Percentiles rank a stretch among this genome's conserved stretches.
These are phyloP conservation scores for Volutella citrinella DNA, from an alignment of 2,329 filamentous ascomycete species.

Conservation along the genomic window DNA sequence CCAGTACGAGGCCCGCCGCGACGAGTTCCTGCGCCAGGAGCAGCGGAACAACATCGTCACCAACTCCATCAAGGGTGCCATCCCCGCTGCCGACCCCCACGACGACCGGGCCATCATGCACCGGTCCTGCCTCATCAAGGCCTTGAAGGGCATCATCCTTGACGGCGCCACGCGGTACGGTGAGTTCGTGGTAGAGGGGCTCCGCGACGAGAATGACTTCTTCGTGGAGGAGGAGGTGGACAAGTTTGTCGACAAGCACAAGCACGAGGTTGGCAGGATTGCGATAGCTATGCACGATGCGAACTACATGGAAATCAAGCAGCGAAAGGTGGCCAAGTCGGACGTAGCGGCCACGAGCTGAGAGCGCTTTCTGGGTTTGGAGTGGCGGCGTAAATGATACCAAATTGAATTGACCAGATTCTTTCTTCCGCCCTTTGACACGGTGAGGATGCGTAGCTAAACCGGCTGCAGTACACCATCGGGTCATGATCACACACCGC, in stretches of 20 bases:
- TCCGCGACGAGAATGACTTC: slow-evolving; percentile 38
- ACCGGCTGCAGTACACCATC: too few relatives aligned
- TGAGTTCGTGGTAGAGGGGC: slow-evolving; percentile 18
- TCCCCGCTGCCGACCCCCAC: slow-evolving; percentile 27
- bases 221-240: slow-evolving; percentile 41
- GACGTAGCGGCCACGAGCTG: too few relatives aligned
- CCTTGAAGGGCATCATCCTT: slow-evolving; percentile 50
- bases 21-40: slow-evolving; percentile 38
- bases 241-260: slow-evolving; percentile 39
- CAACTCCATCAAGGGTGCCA: slow-evolving; percentile 39
- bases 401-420: too few relatives aligned
- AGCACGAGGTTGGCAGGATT: slow-evolving; percentile 34
- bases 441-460: too few relatives aligned
- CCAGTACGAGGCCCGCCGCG: slow-evolving; percentile 43
- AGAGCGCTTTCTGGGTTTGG: too few relatives aligned
- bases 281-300: slow-evolving; percentile 28
- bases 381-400: too few relatives aligned
- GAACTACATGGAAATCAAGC: slow-evolving; percentile 7
- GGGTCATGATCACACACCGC: too few relatives aligned
- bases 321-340: background rate
- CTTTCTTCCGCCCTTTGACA: too few relatives aligned
- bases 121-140: slow-evolving; percentile 36
- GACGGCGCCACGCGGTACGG: slow-evolving; percentile 40
- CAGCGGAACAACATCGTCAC: slow-evolving; percentile 43
- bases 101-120: slow-evolving; percentile 24